phyloP scores from a whole-genome alignment of 2,329 filamentous ascomycete species.

The Teratosphaeria epicoccoides region DNA sequence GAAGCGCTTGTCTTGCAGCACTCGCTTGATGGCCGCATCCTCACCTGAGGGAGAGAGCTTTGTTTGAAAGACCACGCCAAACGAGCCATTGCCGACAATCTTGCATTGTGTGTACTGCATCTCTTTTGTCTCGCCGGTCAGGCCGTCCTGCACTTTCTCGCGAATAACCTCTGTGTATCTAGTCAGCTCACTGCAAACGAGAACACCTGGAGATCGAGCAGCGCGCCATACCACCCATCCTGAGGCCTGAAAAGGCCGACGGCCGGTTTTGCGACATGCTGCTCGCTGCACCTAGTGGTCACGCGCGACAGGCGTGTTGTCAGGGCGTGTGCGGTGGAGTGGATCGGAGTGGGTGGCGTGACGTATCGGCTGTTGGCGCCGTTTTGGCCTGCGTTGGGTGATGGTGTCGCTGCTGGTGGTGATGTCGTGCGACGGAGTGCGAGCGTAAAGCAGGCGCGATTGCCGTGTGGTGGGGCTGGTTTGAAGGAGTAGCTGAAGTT shows the following conservation, averaged over 20 bases:
- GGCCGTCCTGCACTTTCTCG: conserved; percentile 96
- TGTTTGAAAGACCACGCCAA: conserved; percentile 97
- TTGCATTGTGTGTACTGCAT: conserved; percentile 99
- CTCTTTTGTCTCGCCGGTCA: conserved; percentile 92
- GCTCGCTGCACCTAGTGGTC: conserved; percentile 8
- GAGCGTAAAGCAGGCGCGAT: neutral
- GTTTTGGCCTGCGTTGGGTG: conserved; percentile 47
- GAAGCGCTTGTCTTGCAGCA: conserved; percentile 98
- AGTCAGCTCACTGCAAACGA: conserved; percentile 27
- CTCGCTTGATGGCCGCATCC: conserved; percentile 97
- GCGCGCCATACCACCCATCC: conserved; percentile 81
- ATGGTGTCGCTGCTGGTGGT: conserved; percentile 3
- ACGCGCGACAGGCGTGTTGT: conserved; percentile 19
- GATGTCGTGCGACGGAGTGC: neutral
- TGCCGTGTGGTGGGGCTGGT: neutral
- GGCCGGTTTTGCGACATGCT: conserved; percentile 85
- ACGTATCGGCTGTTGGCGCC: conserved; percentile 29
- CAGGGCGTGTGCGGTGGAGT: conserved; percentile 33
- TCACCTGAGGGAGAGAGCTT: conserved; percentile 96
- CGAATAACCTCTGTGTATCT: conserved; percentile 71
- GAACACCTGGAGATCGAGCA: neutral
- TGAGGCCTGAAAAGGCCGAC: conserved; percentile 75
- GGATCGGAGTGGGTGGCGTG: conserved; percentile 36
- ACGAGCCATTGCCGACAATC: conserved; percentile 97
- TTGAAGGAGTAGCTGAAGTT: neutral